Evolutionary conservation across 106 monocot genomes (phyloP).

Genomic region (Hemerocallis citrina): DNA sequence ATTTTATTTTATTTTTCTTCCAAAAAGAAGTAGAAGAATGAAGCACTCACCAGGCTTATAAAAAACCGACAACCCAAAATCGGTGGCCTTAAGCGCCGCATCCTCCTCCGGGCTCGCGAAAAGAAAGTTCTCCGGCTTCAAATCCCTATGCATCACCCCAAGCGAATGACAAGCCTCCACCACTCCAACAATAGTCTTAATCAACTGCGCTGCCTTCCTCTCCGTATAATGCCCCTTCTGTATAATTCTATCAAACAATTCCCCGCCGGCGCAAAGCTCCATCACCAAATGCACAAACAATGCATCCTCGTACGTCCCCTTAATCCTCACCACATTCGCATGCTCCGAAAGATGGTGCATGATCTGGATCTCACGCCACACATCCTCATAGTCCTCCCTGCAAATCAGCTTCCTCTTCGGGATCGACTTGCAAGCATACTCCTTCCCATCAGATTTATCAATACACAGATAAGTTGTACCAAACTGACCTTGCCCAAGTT

Average conservation of each 20-base stretch:
- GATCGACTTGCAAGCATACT: slow-evolving; percentile 31
- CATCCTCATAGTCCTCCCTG: slow-evolving; percentile 30
- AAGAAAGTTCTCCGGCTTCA: too few relatives aligned
- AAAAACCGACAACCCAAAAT: too few relatives aligned
- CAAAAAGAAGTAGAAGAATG: background rate
- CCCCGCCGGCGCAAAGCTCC: slow-evolving; percentile 21
- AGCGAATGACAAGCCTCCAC: too few relatives aligned
- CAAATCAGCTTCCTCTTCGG: slow-evolving; percentile 30
- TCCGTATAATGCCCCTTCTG: slow-evolving; percentile 32
- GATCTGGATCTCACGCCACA: slow-evolving; percentile 35
- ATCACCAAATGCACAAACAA: slow-evolving; percentile 25
- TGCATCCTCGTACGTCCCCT: slow-evolving; percentile 24
- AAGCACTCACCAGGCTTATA: slow-evolving; percentile 12
- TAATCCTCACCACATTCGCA: slow-evolving; percentile 21
- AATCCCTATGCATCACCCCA: too few relatives aligned
- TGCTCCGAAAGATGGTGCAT: slow-evolving; percentile 36
- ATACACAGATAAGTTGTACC: slow-evolving; percentile 23
- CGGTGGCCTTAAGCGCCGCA: too few relatives aligned
- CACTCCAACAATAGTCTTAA: too few relatives aligned
- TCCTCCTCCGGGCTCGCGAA: slow-evolving; percentile 11
- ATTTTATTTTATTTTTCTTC: background rate
- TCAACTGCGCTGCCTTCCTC: slow-evolving; percentile 19
- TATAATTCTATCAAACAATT: slow-evolving; percentile 26
- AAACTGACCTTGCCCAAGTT: slow-evolving; percentile 27
- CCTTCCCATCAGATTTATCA: slow-evolving; percentile 14